A percentile compares a stretch with the other conserved stretches of the same genome.
Conservation (phyloP, 2,329 filamentous ascomycete genomes). For the Ambrosiella beaveri region DNA sequence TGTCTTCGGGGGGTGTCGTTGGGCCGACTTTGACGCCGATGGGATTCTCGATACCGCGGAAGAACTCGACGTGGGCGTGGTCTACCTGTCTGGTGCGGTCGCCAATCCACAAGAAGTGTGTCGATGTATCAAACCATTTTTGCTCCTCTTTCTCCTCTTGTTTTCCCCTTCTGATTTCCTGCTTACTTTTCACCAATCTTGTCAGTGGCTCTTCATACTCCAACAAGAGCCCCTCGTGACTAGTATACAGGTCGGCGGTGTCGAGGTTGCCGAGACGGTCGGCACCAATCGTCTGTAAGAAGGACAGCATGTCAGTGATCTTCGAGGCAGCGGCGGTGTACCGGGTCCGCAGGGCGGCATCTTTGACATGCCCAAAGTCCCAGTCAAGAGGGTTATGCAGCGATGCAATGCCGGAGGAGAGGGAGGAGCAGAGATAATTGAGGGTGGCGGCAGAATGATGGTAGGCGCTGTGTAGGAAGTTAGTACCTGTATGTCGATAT, state of each 20-base stretch:
- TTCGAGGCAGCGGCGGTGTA: conserved; percentile 73
- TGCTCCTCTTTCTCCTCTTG: no score
- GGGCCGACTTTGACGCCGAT: conserved; percentile 95
- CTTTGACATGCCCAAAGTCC: conserved; percentile 79
- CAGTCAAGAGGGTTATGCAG: conserved; percentile 87
- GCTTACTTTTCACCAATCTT: conserved; percentile 25
- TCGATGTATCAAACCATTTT: conserved; percentile 69
- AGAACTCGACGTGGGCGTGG: conserved; percentile 91
- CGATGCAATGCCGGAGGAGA: conserved; percentile 81
- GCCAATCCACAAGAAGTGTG: conserved; percentile 96
- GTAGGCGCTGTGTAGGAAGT: conserved; percentile 46
- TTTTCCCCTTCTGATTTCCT: no score
- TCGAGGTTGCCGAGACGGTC: conserved; percentile 70
- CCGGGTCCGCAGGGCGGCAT: conserved; percentile 65
- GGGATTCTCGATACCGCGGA: conserved; percentile 88
- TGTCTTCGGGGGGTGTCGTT: conserved; percentile 57
- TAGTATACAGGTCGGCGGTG: conserved; percentile 88
- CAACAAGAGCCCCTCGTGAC: conserved; percentile 81
- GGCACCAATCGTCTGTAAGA: conserved; percentile 87
- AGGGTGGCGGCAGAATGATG: conserved; percentile 88
- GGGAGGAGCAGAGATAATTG: conserved; percentile 75
- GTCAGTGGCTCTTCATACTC: conserved; percentile 89
- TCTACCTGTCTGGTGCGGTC: conserved; percentile 89
- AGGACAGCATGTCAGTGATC: conserved; percentile 78
- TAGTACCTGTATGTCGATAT: background rate